phyloP scores from a whole-genome alignment of 2,329 filamentous ascomycete genomes.

The Hypoxylon sp. region DNA sequence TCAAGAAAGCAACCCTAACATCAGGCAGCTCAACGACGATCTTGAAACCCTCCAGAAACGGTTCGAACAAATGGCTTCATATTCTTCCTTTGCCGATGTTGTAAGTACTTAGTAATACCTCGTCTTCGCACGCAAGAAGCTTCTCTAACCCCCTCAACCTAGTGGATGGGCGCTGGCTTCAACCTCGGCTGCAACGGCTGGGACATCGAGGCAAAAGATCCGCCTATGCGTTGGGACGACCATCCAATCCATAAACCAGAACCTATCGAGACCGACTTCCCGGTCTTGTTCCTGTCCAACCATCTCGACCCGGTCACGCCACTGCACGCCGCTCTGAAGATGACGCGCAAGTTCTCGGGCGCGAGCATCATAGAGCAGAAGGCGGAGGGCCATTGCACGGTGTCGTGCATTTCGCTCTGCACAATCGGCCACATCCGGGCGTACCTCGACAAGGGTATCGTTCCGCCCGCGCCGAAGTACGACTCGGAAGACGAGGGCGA shows the following conservation, averaged over 20 bases:
- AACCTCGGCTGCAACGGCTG: slow-evolving; percentile 57
- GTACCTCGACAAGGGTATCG: slow-evolving; percentile 56
- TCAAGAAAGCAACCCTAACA: neutral
- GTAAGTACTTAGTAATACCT: slow-evolving; percentile 46
- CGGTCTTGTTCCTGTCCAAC: slow-evolving; percentile 71
- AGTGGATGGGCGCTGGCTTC: slow-evolving; percentile 53
- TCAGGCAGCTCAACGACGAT: slow-evolving; percentile 53
- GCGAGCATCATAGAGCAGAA: slow-evolving; percentile 59
- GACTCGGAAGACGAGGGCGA: slow-evolving; percentile 42
- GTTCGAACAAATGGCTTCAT: slow-evolving; percentile 53
- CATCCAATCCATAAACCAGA: slow-evolving; percentile 51
- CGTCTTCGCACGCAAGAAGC: slow-evolving; percentile 39
- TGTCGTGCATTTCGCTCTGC: slow-evolving; percentile 56
- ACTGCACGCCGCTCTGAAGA: slow-evolving; percentile 61
- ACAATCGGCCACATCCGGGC: slow-evolving; percentile 55
- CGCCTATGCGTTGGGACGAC: slow-evolving; percentile 54
- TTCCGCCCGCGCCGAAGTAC: slow-evolving; percentile 52
- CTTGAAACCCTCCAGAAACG: slow-evolving; percentile 48
- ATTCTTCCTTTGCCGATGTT: slow-evolving; percentile 57
- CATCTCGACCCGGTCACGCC: slow-evolving; percentile 73
- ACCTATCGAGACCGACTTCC: slow-evolving; percentile 63
- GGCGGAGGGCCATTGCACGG: slow-evolving; percentile 56
- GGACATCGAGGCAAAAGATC: slow-evolving; percentile 54
- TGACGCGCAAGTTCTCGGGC: slow-evolving; percentile 57
- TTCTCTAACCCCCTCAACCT: slow-evolving; percentile 39